A percentile compares a stretch with the other conserved stretches of the same genome.
Evolutionary conservation across 2,329 filamentous ascomycete genomes (phyloP).

Genomic region (Stemphylium lycopersici): DNA sequence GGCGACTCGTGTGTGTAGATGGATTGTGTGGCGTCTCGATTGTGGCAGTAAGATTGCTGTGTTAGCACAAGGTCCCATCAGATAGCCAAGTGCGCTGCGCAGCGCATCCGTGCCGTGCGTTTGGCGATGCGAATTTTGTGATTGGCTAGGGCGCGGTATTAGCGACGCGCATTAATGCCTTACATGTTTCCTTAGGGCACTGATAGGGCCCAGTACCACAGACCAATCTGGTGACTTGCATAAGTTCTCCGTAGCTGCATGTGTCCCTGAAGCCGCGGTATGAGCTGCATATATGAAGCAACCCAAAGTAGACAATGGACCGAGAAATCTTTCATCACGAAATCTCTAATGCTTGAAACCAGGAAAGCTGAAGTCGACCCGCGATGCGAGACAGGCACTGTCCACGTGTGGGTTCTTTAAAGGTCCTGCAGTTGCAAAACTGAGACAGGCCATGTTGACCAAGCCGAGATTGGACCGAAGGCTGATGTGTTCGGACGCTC

Average conservation of each 20-base stretch:
- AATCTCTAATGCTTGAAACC: conserved; percentile 4
- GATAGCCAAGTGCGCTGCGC: not conserved
- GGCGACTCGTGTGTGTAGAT: not conserved
- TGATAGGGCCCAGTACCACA: conserved; percentile 2
- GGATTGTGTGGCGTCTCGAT: not conserved
- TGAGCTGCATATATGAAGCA: conserved; percentile 15
- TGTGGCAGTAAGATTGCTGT: conserved; percentile 1
- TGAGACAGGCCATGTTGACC: not conserved
- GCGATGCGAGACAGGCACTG: conserved; percentile 5
- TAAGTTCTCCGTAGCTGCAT: conserved; percentile 13
- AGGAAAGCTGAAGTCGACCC: not conserved
- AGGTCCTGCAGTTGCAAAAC: conserved; percentile 1
- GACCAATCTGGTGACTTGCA: conserved; percentile 19
- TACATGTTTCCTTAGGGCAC: not conserved
- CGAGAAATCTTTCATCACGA: conserved; percentile 2
- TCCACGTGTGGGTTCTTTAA: not conserved
- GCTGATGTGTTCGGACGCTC: not conserved
- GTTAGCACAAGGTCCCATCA: not conserved
- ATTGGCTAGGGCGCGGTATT: conserved; percentile 7
- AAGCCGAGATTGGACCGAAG: conserved; percentile 7
- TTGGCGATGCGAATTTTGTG: not conserved
- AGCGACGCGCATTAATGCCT: conserved; percentile 6
- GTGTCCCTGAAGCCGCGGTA: conserved; percentile 2
- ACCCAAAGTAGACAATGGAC: conserved; percentile 13
- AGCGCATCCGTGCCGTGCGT: conserved; percentile 6